Percentiles rank a stretch among this genome's conserved stretches.
Conservation (phyloP, 2,329 filamentous ascomycete genomes). For the Apiospora phragmitis region DNA sequence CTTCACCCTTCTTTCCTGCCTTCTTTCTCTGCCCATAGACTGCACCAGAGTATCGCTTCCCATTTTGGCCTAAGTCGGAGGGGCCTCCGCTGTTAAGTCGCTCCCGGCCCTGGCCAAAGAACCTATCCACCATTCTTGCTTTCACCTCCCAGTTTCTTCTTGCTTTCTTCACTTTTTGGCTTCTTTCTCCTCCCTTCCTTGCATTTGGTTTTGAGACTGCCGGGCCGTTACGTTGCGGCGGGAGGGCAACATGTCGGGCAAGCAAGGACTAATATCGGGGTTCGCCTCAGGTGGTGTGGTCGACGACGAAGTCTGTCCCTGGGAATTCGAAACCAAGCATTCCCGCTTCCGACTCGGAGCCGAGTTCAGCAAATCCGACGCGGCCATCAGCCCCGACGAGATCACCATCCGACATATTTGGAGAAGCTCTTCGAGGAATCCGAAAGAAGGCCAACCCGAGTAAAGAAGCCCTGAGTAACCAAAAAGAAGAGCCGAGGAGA, state of each 20-base stretch:
- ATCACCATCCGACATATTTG: conserved; percentile 48
- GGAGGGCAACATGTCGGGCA: conserved; percentile 23
- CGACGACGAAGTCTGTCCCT: conserved; percentile 7
- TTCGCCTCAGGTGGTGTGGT: conserved; percentile 23
- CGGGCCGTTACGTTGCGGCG: conserved; percentile 12
- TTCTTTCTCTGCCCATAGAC: not conserved
- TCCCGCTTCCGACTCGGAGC: conserved; percentile 8
- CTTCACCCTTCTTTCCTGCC: not conserved
- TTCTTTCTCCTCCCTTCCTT: not conserved
- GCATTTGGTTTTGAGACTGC: not conserved
- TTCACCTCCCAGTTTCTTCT: not conserved
- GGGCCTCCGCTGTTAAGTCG: not conserved
- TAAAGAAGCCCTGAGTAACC: not conserved
- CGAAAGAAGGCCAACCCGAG: conserved; percentile 48
- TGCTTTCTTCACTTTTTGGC: not conserved
- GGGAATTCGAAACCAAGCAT: conserved; percentile 8
- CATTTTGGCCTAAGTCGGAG: not conserved
- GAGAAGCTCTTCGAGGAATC: conserved; percentile 53
- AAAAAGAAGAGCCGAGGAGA: not conserved
- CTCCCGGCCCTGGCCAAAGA: not conserved
- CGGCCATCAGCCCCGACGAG: conserved; percentile 28
- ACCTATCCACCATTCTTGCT: not conserved
- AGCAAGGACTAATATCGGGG: conserved; percentile 29
- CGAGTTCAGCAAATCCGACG: conserved; percentile 20
- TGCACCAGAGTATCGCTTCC: not conserved